Evolutionary conservation across 495 filamentous ascomycete genomes (phyloP), one percentile per base, ranked within the genome.

Genomic region (Aspergillus biplanus): DNA sequence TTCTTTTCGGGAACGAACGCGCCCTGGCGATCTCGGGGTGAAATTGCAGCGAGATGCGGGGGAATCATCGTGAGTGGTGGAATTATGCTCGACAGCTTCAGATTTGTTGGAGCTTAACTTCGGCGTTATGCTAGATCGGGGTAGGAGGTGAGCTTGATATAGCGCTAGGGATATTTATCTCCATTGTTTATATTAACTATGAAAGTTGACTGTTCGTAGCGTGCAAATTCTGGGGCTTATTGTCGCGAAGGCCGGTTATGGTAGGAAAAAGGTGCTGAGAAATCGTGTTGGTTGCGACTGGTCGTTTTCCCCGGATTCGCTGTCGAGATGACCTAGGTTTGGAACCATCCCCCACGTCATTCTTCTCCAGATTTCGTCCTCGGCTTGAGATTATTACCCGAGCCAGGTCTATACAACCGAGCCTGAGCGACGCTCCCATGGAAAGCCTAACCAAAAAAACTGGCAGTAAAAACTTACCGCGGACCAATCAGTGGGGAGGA

Each of bases 31-130:
- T 27, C 47, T 50, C 47, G 47, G 47, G 16, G 16, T 50, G 21
- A 27, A 50, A 18, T 7, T 18, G 21, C 6, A 50, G 47, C 47
- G 47, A 50, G 21, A 21, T 50, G 47, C 47, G 47, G 47, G 47
- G 47, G 27, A 50, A 11, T 50, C 47, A 27, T 27, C 8, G 47
- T 50, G 15, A 50, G n/a, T 50, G 47, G 47, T 50, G 47, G 47
- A 27, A 50, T 50, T 50, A 18, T 18, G 5, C 21, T 21, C 6
- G 47, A 31, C n/a, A 1, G 47, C 18, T 50, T 18, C 9, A 31
- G 47, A 27, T 12, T 18, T 27, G 16, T 8, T 18, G 7, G 47
- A 11, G 47, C 16, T 27, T 50, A 31, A 50, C n/a, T 27, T 50
- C 9, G n/a, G 16, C 16, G 16, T 50, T 50, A 50, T 50, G 9